Evolutionary conservation across 441 rosid species (phyloP).

Genomic region (Populus hybrid): DNA sequence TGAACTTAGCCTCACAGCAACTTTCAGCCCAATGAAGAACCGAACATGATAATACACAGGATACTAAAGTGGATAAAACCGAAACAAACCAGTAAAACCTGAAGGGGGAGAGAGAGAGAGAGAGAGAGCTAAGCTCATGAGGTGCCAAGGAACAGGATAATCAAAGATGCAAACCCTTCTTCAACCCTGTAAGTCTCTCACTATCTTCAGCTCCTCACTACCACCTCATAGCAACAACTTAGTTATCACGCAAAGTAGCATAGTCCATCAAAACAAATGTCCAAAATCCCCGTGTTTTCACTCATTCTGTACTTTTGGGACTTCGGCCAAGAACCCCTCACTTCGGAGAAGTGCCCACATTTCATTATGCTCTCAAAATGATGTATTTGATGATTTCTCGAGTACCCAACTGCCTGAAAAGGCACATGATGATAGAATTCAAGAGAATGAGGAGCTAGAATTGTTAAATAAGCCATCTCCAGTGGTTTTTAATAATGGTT

Average conservation of each 20-base stretch:
- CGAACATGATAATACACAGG: neutral
- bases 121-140: slow-evolving; percentile 17
- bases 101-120: neutral
- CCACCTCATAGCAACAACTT: slow-evolving; percentile 18
- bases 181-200: slow-evolving; percentile 50
- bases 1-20: neutral
- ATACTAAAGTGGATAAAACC: neutral
- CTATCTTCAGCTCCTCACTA: slow-evolving; percentile 25
- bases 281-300: slow-evolving; percentile 21
- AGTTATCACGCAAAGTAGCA: slow-evolving; percentile 3
- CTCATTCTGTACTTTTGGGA: slow-evolving; percentile 10
- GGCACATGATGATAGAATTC: slow-evolving; percentile 25
- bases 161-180: slow-evolving; percentile 51
- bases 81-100: neutral
- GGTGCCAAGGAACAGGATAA: slow-evolving; percentile 32
- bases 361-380: slow-evolving; percentile 44
- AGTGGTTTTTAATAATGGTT: slow-evolving; percentile 24
- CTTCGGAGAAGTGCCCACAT: slow-evolving; percentile 29
- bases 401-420: slow-evolving; percentile 34
- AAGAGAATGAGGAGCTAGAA: slow-evolving; percentile 55
- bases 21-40: neutral
- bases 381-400: slow-evolving; percentile 36
- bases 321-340: slow-evolving; percentile 20
- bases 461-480: slow-evolving; percentile 69
- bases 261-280: slow-evolving; percentile 15